phyloP scores from a whole-genome alignment of 139 green algal genomes.

The Chlorella sp. region DNA sequence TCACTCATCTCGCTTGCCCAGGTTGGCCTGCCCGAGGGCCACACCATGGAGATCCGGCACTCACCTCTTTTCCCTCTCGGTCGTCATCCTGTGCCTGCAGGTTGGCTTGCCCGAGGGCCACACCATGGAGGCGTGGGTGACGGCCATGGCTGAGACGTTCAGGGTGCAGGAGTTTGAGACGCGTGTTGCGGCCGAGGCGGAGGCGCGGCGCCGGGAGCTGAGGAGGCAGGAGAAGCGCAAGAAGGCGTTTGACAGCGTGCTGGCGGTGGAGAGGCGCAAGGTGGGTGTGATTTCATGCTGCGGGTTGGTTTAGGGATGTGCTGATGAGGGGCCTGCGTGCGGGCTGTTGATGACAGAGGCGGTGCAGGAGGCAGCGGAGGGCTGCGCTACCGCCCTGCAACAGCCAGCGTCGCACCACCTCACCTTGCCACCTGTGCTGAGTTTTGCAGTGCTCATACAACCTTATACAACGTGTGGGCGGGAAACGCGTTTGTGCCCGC shows the following conservation, averaged over 20 bases:
- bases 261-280: slow-evolving; percentile 19
- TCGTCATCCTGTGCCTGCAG: too few species aligned
- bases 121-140: slow-evolving; percentile 22
- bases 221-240: slow-evolving; percentile 22
- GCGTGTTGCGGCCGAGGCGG: slow-evolving; percentile 14
- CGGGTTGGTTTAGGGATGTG: neutral
- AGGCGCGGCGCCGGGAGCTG: slow-evolving; percentile 8
- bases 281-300: neutral
- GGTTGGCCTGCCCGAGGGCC: slow-evolving; percentile 2
- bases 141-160: slow-evolving; percentile 50
- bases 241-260: slow-evolving; percentile 25
- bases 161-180: slow-evolving; percentile 15
- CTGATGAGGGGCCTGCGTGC: too few species aligned
- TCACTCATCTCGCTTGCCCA: too few species aligned
- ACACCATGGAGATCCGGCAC: slow-evolving; percentile 11
- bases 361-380: too few species aligned
- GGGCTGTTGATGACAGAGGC: too few species aligned
- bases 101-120: neutral
- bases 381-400: too few species aligned
- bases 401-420: too few species aligned
- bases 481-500: neutral
- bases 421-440: too few species aligned
- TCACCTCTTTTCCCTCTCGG: too few species aligned
- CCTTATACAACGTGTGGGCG: too few species aligned
- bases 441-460: too few species aligned